These are phyloP conservation scores for Coemansia sp. DNA, from an alignment of 192 early-diverging fungal species.

Conservation along the genomic window DNA sequence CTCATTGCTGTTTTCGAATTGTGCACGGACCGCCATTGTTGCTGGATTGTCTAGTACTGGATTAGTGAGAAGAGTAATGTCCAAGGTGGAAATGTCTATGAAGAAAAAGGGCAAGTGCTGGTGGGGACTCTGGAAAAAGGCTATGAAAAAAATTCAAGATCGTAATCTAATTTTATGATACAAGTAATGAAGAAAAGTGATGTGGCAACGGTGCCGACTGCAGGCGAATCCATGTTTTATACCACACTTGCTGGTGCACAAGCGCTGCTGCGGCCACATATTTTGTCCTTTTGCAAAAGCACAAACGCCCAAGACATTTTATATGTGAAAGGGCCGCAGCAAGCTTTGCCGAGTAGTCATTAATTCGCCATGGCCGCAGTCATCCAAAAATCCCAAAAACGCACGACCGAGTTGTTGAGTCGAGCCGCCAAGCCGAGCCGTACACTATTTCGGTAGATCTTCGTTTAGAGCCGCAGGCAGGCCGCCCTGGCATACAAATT, in stretches of 20 bases:
- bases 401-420: no score
- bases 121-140: neutral
- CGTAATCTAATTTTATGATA: slow-evolving; percentile 5
- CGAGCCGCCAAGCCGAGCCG: neutral
- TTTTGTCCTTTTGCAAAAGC: neutral
- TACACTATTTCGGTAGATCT: neutral
- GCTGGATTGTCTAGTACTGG: neutral
- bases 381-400: no score
- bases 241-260: neutral
- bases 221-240: neutral
- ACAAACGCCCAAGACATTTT: neutral
- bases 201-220: neutral
- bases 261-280: neutral
- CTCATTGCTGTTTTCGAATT: slow-evolving; percentile 99
- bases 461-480: neutral
- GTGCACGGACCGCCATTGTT: slow-evolving; percentile 64
- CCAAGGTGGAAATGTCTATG: slow-evolving; percentile 1
- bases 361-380: no score
- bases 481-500: neutral
- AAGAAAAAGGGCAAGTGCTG: slow-evolving; percentile 6
- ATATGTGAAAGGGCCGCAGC: no score
- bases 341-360: no score
- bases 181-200: neutral
- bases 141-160: slow-evolving; percentile 13
- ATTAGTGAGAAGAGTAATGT: neutral